Base-by-base conservation (phyloP, 2,329 filamentous ascomycete genomes). In the Emydomyces testavorans region DNA sequence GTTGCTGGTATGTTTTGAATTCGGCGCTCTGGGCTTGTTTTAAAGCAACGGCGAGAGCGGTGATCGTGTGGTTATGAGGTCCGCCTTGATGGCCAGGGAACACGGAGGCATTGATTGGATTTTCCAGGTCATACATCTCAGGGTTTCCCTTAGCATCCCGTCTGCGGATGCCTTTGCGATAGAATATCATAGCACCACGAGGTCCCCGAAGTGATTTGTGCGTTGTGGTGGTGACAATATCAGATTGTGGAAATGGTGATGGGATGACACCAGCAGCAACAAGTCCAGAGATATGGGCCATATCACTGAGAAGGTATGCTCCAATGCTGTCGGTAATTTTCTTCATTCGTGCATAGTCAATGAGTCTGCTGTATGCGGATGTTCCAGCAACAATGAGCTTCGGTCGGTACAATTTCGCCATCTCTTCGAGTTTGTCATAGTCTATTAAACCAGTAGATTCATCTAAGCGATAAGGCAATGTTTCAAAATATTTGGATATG, bases 171-270 rank as follows among this genome's bases (percentile, higher is more conserved):
- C 92, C 92, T 76, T 94, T 95, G 71, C 92, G 86, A 82, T 89
- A 98, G 80, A 98, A 98, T 73, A 98, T 98, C 92, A 98, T 98
- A 65, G 92, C 92, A 63, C 92, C 92, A 67, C 92, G 87, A 51
- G 92, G 92, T 51, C 92, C 92, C 70, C 92, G 88, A 58, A 98
- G 84, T 48, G 89, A 95, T 79, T 98, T 98, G 81, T 98, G 92
- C 39, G 92, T 98, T 53, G 92, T 98, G 54, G 92, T 98, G 54
- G 92, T 98, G 59, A 98, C 92, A 50, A 98, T 83, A 65, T 98
- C 92, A 57, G 92, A 90, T 68, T 94, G 75, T 54, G 80, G 75
- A 74, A 98, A 98, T 37, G 92, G 92, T 41, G 86, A 89, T 54
- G 89, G 87, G 64, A 96, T 92, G 58, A 95, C 92, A 59, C 82